Base-by-base conservation (phyloP, 768 basidiomycete genomes). In the Ephemerocybe angulata region DNA sequence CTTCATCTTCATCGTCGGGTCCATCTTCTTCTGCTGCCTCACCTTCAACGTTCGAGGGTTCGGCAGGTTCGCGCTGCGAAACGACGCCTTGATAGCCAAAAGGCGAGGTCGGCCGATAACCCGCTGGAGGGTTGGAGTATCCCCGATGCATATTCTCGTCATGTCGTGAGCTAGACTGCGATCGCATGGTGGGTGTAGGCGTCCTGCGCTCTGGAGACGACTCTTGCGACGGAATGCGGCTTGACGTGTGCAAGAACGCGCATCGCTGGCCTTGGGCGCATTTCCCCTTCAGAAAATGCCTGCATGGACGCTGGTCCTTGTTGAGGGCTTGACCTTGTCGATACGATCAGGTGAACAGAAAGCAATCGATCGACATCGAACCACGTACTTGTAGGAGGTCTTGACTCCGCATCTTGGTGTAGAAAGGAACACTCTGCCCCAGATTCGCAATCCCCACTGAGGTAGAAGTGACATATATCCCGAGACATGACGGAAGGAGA, bases 261-360 rank as follows among this genome's bases (percentile, higher is more conserved):
- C 65, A 67, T 12, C 27, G n/a, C 2, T 40, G 41, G 12, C 64
- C 64, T 6, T 50, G 35, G 15, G 24, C 52, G 53, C 67, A 67
- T 22, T 35, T 61, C 8, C 68, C 67, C 44, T 53, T 58, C 10
- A 52, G 44, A 54, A 61, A 66, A 50, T 62, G 66, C 27, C 52
- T 57, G 56, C 68, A 66, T 7, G 58, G 44, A 17, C 22, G 37
- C 24, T 25, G 19, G 11, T 13, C 24, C 22, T 4, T 13, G 12
- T 24, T 28, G 38, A 44, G 54, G 41, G n/a, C 42, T 44, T 5
- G 47, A 43, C 21, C 56, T 21, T 12, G 27, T 44, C 8, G 3
- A 19, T 19, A 13, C 13, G 27, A 25, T 19, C 7, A 44, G 42
- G 22, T 15, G 27, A 44, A 21, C n/a, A 21, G 22, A 21, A 22